A percentile compares a stretch with the other conserved stretches of the same genome.
These are phyloP conservation scores for Sclerotinia sclerotiorum DNA, from an alignment of 2,329 filamentous ascomycete genomes.

Conservation along the genomic window DNA sequence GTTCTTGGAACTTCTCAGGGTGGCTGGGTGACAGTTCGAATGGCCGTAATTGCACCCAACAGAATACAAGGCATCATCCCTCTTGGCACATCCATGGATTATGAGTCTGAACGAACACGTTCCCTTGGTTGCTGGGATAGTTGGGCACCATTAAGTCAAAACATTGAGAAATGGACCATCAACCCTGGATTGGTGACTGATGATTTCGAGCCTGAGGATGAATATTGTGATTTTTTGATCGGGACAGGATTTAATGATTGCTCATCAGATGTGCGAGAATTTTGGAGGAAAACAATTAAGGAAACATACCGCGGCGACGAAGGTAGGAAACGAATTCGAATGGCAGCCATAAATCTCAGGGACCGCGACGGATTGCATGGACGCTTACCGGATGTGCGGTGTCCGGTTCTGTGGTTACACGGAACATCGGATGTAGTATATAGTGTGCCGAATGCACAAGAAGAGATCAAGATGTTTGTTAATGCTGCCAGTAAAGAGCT, in stretches of 20 bases:
- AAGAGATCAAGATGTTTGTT: conserved; percentile 54
- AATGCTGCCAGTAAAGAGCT: conserved; percentile 47
- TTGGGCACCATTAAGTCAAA: conserved; percentile 44
- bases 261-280: conserved; percentile 43
- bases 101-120: conserved; percentile 49
- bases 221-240: conserved; percentile 49
- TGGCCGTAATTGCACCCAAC: conserved; percentile 52
- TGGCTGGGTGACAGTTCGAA: conserved; percentile 52
- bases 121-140: conserved; percentile 53
- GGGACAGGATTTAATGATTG: conserved; percentile 48
- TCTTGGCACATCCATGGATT: conserved; percentile 55
- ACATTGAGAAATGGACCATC: conserved; percentile 41
- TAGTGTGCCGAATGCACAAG: conserved; percentile 43
- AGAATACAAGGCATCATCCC: conserved; percentile 50
- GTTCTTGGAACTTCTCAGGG: conserved; percentile 54
- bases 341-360: conserved; percentile 48
- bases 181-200: conserved; percentile 41
- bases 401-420: conserved; percentile 50
- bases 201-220: conserved; percentile 50
- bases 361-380: conserved; percentile 50
- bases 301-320: conserved; percentile 51
- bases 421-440: conserved; percentile 50
- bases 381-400: conserved; percentile 49
- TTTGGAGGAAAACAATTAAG: conserved; percentile 50
- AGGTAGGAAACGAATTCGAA: conserved; percentile 50